These are phyloP conservation scores for Diaporthe destruens DNA, from an alignment of 2,329 filamentous ascomycete species.

Conservation along the genomic window DNA sequence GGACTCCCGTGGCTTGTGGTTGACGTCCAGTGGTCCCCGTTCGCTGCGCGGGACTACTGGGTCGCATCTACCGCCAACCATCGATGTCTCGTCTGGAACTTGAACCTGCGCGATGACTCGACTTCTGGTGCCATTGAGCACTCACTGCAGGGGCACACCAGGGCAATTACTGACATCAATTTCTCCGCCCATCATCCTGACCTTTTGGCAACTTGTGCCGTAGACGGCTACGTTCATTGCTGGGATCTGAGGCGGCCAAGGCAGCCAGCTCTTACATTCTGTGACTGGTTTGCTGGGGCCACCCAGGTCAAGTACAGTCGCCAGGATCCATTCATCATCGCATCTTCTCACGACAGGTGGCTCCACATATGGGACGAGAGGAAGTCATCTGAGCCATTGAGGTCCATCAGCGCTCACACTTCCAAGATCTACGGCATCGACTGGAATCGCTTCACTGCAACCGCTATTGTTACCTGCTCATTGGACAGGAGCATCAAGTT, in stretches of 20 bases:
- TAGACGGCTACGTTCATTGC: conserved; percentile 92
- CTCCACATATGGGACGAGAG: conserved; percentile 92
- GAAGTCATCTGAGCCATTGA: conserved; percentile 80
- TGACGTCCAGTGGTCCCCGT: conserved; percentile 97
- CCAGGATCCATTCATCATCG: conserved; percentile 86
- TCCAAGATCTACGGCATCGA: conserved; percentile 97
- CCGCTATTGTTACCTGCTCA: conserved; percentile 86
- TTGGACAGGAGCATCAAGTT: conserved; percentile 93
- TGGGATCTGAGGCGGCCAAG: conserved; percentile 87
- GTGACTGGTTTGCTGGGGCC: conserved; percentile 92
- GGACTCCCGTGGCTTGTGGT: conserved; percentile 94
- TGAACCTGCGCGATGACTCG: conserved; percentile 83
- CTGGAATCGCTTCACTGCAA: conserved; percentile 85
- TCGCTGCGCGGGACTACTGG: conserved; percentile 90
- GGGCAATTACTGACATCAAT: conserved; percentile 96
- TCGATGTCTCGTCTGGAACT: conserved; percentile 93
- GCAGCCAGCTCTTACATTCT: conserved; percentile 83
- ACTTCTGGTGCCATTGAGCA: conserved; percentile 81
- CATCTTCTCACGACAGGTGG: conserved; percentile 90
- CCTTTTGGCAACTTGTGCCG: conserved; percentile 87
- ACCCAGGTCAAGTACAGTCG: conserved; percentile 97
- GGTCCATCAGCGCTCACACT: conserved; percentile 86
- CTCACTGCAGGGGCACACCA: conserved; percentile 83
- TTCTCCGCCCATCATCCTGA: conserved; percentile 95
- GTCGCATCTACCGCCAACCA: conserved; percentile 95